Evolutionary conservation across 371 early-diverging fungal genomes (phyloP).

Genomic region (Lichtheimia corymbifera): DNA sequence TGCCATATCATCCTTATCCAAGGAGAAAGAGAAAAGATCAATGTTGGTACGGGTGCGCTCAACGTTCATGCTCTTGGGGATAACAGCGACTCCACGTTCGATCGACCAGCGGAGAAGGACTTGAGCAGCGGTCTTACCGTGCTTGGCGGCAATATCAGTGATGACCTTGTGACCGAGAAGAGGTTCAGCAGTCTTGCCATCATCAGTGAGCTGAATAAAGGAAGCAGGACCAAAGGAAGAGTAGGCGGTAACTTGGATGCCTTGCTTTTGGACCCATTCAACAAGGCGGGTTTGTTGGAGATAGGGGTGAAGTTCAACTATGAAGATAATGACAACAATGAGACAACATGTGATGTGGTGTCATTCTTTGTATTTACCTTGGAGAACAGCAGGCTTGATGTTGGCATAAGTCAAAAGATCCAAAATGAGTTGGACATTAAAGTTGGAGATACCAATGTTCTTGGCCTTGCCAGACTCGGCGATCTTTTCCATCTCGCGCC

Average conservation of each 20-base stretch:
- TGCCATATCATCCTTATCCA: conserved; percentile 31
- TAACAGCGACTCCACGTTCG: conserved; percentile 53
- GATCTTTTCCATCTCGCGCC: conserved; percentile 35
- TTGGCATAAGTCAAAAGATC: conserved; percentile 37
- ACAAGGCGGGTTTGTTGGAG: conserved; percentile 52
- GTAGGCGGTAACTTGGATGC: conserved; percentile 49
- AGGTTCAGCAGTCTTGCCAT: conserved; percentile 9
- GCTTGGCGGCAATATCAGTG: conserved; percentile 9
- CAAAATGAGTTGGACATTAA: conserved; percentile 34
- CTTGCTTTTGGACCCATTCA: conserved; percentile 31
- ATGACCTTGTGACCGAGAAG: conserved; percentile 26
- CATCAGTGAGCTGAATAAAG: conserved; percentile 25
- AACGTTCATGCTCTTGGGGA: conserved; percentile 64
- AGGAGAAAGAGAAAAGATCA: conserved; percentile 24
- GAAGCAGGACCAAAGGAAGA: conserved; percentile 44
- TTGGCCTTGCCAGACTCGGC: conserved; percentile 28
- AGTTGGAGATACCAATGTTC: conserved; percentile 69
- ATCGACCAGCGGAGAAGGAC: conserved; percentile 58
- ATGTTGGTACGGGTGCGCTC: conserved; percentile 48
- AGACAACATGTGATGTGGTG: background rate
- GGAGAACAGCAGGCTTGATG: conserved; percentile 29
- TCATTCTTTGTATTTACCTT: conserved; percentile 8
- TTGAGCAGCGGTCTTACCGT: conserved; percentile 39
- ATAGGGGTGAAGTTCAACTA: conserved; percentile 65
- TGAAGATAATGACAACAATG: background rate